Percentiles rank a stretch among this genome's conserved stretches.
Evolutionary conservation across 2,329 filamentous ascomycete species (phyloP).

Genomic region (Trichoderma breve): DNA sequence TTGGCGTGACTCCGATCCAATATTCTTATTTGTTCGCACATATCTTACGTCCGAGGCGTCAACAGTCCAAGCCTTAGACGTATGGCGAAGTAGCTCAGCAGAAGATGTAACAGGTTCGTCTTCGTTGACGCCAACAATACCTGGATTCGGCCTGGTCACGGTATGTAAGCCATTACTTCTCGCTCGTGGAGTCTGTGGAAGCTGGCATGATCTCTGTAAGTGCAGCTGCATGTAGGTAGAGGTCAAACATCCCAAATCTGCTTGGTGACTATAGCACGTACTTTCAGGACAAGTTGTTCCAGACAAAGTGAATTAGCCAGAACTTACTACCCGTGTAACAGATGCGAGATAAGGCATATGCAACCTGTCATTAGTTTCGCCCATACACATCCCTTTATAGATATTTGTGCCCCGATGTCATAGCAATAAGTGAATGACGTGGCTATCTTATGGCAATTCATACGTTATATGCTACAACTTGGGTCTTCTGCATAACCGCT

Average conservation of each 20-base stretch:
- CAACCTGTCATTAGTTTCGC: neutral
- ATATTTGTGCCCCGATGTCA: neutral
- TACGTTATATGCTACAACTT: neutral
- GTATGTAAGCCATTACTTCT: neutral
- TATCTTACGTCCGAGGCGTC: rapidly evolving
- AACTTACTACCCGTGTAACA: no score
- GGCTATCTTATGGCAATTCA: neutral
- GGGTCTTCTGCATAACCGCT: neutral
- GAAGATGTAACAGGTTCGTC: neutral
- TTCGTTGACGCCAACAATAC: neutral
- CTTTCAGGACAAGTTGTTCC: neutral
- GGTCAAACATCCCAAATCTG: neutral
- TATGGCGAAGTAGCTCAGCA: neutral
- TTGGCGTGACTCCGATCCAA: neutral
- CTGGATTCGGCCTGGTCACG: neutral
- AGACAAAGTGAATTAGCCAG: neutral
- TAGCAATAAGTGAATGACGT: neutral
- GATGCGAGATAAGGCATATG: neutral
- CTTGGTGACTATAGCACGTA: neutral
- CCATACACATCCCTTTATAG: neutral
- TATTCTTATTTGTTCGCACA: neutral
- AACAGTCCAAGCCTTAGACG: neutral
- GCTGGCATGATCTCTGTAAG: neutral
- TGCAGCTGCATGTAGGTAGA: neutral
- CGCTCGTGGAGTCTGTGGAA: neutral